Evolutionary conservation across 371 early-diverging fungal species (phyloP).

Genomic region (Apophysomyces ossiformis): DNA sequence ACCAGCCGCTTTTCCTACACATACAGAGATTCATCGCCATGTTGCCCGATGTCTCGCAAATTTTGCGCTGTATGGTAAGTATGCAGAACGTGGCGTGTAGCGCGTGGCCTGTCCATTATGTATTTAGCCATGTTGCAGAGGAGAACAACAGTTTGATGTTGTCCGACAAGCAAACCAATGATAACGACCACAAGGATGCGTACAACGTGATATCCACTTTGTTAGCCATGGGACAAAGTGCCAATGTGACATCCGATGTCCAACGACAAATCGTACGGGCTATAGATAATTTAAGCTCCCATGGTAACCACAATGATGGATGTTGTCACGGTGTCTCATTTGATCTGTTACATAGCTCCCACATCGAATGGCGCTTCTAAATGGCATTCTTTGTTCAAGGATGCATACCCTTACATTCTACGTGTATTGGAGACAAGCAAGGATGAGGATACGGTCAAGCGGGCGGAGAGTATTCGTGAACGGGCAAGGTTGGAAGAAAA

Average conservation of each 20-base stretch:
- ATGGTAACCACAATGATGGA: conserved; percentile 25
- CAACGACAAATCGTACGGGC: conserved; percentile 51
- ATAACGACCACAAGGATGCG: conserved; percentile 10
- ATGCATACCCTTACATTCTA: conserved; percentile 26
- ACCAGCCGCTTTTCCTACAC: conserved; percentile 32
- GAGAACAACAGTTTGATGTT: conserved; percentile 35
- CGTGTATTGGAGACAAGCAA: conserved; percentile 21
- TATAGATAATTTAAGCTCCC: conserved; percentile 45
- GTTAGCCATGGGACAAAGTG: conserved; percentile 41
- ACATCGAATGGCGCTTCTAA: conserved; percentile 4
- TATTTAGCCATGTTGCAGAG: conserved; percentile 23
- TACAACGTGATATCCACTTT: conserved; percentile 58
- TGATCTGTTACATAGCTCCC: neutral
- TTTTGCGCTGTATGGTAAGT: conserved; percentile 59
- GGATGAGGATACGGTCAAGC: conserved; percentile 38
- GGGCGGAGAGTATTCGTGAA: conserved; percentile 33
- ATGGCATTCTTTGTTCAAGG: conserved; percentile 19
- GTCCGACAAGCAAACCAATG: neutral
- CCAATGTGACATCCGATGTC: conserved; percentile 33
- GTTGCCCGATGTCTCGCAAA: conserved; percentile 64
- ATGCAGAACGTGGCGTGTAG: neutral
- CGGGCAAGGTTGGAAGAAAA: neutral
- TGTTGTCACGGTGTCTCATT: neutral
- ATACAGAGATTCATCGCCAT: conserved; percentile 55
- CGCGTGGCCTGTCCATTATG: conserved; percentile 15